phyloP scores from a whole-genome alignment of 2,329 filamentous ascomycete species.

The Neonectria ditissima region DNA sequence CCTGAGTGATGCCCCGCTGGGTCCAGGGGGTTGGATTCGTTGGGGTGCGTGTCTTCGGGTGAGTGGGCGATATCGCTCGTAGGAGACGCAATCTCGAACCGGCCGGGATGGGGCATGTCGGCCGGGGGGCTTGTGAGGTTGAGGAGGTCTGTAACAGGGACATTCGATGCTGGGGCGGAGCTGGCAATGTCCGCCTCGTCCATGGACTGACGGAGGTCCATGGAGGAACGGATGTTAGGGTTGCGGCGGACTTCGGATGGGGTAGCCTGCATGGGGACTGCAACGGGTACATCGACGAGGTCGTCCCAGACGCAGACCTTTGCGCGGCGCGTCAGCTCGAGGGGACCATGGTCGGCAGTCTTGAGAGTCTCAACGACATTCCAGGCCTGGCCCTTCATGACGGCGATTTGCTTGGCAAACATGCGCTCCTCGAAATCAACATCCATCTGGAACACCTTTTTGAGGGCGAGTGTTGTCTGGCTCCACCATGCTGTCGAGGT shows the following conservation, averaged over 20 bases:
- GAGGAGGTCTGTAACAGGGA: constrained; percentile 74
- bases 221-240: constrained; percentile 60
- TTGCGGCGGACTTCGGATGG: constrained; percentile 86
- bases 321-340: constrained; percentile 90
- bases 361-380: constrained; percentile 99
- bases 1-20: constrained; percentile 31
- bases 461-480: constrained; percentile 88
- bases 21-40: constrained; percentile 37
- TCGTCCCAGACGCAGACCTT: constrained; percentile 99
- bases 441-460: constrained; percentile 90
- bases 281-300: constrained; percentile 93
- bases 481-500: constrained; percentile 98
- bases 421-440: constrained; percentile 98
- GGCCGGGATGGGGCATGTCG: constrained; percentile 79
- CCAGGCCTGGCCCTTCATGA: constrained; percentile 99
- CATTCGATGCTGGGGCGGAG: constrained; percentile 49
- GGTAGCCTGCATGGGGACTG: constrained; percentile 86
- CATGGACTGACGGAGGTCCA: constrained; percentile 69
- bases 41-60: constrained; percentile 48
- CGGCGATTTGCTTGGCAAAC: constrained; percentile 98
- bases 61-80: constrained; percentile 56
- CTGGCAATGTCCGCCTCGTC: constrained; percentile 90
- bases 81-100: constrained; percentile 74
- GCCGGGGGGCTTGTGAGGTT: constrained; percentile 70
- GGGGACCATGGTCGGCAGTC: constrained; percentile 87